These are phyloP conservation scores for Clonostachys byssicola DNA, from an alignment of 2,329 filamentous ascomycete genomes.

Conservation along the genomic window DNA sequence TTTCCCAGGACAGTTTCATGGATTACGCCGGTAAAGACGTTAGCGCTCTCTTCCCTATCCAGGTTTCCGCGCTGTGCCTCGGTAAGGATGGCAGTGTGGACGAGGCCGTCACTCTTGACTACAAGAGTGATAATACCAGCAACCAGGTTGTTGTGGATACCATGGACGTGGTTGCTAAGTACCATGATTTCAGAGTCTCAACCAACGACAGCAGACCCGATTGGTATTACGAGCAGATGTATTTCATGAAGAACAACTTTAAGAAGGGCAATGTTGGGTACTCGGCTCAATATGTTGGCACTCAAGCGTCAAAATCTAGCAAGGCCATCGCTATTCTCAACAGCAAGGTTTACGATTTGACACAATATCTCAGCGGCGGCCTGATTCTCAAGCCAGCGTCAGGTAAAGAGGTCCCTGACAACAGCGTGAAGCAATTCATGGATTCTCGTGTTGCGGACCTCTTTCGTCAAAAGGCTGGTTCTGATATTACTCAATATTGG, in stretches of 20 bases:
- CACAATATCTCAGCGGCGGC: conserved; percentile 74
- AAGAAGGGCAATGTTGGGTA: conserved; percentile 87
- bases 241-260: conserved; percentile 70
- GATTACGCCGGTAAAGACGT: conserved; percentile 86
- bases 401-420: conserved; percentile 29
- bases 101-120: conserved; percentile 77
- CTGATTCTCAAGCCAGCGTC: conserved; percentile 41
- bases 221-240: conserved; percentile 91
- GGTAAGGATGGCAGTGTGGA: conserved; percentile 65
- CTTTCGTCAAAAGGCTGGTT: conserved; percentile 71
- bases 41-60: conserved; percentile 86
- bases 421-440: conserved; percentile 74
- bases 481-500: conserved; percentile 83
- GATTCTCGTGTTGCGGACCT: conserved; percentile 66
- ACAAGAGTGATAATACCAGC: conserved; percentile 72
- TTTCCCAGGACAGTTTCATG: conserved; percentile 57
- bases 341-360: conserved; percentile 82
- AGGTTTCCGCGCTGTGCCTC: conserved; percentile 87
- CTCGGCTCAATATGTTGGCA: conserved; percentile 70
- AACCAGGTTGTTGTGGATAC: conserved; percentile 59
- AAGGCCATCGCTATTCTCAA: conserved; percentile 76
- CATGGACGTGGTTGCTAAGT: conserved; percentile 69
- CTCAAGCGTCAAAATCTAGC: conserved; percentile 55
- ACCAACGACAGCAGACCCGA: conserved; percentile 79
- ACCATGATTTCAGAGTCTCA: conserved; percentile 89